A percentile compares a stretch with the other conserved stretches of the same genome.
phyloP scores from a whole-genome alignment of 169 alveolate genomes.

The Babesia ovata region DNA sequence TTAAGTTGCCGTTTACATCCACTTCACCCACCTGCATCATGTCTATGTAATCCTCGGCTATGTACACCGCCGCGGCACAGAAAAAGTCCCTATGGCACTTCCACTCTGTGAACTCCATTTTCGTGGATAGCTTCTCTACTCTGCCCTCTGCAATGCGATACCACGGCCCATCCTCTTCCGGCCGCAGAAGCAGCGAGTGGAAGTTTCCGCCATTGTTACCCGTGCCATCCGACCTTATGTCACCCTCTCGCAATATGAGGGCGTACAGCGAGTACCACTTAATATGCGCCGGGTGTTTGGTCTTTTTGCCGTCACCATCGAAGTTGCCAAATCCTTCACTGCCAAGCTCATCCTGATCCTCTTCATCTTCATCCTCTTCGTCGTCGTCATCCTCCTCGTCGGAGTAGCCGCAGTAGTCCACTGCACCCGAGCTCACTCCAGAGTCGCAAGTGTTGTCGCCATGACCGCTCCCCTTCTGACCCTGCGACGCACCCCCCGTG shows the following conservation, averaged over 20 bases:
- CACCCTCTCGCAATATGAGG: conserved; percentile 80
- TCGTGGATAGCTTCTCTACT: conserved; percentile 79
- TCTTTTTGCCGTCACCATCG: conserved; percentile 23
- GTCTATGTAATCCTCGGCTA: conserved; percentile 88
- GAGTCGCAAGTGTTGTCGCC: conserved; percentile 45
- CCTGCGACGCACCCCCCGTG: conserved; percentile 12
- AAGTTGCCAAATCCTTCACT: conserved; percentile 22
- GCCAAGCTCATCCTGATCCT: conserved; percentile 8
- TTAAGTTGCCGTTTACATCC: conserved; percentile 73
- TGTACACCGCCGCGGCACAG: conserved; percentile 87
- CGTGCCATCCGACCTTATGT: conserved; percentile 54
- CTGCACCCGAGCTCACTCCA: conserved; percentile 28
- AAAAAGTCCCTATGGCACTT: conserved; percentile 89
- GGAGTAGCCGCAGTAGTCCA: conserved; percentile 31
- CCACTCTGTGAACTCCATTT: conserved; percentile 89
- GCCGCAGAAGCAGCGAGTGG: conserved; percentile 82
- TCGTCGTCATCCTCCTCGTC: conserved; percentile 53
- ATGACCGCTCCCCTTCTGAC: conserved; percentile 42
- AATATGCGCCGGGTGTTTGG: conserved; percentile 62
- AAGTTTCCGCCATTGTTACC: conserved; percentile 36
- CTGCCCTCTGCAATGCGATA: conserved; percentile 83
- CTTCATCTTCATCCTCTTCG: conserved; percentile 46
- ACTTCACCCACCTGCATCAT: conserved; percentile 82
- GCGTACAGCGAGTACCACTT: conserved; percentile 85
- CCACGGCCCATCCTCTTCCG: conserved; percentile 91